Evolutionary conservation across 179 eudicot species (phyloP), one percentile per base, ranked within the genome.

Genomic region (Nepenthes alata): DNA sequence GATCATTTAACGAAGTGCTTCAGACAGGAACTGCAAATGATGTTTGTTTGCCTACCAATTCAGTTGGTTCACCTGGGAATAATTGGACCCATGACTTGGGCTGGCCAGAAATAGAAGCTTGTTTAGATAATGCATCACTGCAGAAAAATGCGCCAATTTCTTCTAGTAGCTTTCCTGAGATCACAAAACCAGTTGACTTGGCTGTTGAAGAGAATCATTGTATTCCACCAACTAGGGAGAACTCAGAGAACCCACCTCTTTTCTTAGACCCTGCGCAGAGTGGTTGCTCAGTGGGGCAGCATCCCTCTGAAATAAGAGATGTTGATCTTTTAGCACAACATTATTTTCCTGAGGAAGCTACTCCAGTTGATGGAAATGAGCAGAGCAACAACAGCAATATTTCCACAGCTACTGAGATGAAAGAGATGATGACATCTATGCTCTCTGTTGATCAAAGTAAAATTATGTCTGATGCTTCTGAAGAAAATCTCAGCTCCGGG

Each of bases 11-110:
- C 53, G 59, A 48, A 64, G 70, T 67, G 47, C 53, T 50, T 69
- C 72, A 47, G 38, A 49, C 48, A 63, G 75, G 64, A 61, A 55
- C 53, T 57, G 56, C 62, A 16, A 70, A 72, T 58, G 69, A 72
- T 35, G 59, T 55, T 63, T 61, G 66, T 53, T 61, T 15, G 4
- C 57, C 73, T 10, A 50, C 49, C n/a, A 45, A 37, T 38, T 47
- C 74, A 37, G 54, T 51, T 54, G 25, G 57, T 53, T 64, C 67
- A 55, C 58, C 45, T 56, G 63, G 16, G 57, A 54, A 53, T 44
- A 61, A 45, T 55, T 45, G 45, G 56, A 16, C 35, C 52, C 11
- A 49, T 58, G 58, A 53, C 64, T 38, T 47, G 13, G 49, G 34
- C 48, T 36, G 35, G 35, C 65, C 75, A 62, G 47, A 72, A 16